These are phyloP conservation scores for Trichoderma sp. DNA, from an alignment of 2,329 filamentous ascomycete genomes.

Conservation along the genomic window DNA sequence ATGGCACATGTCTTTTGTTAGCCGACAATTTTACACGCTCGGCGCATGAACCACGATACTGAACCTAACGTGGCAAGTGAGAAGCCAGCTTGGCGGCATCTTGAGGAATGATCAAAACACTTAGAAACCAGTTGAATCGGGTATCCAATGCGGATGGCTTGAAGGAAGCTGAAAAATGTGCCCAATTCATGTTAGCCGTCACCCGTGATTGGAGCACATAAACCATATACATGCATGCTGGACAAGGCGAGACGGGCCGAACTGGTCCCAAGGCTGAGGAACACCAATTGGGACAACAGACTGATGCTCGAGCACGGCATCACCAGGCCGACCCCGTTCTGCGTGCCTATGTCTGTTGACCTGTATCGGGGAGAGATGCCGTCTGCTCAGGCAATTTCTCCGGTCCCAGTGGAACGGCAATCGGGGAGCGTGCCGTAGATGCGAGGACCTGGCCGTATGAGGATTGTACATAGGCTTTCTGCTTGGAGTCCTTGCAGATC, in stretches of 20 bases:
- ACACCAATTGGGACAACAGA: background rate
- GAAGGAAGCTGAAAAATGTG: background rate
- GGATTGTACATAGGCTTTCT: background rate
- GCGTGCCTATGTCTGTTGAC: slow-evolving; percentile 1
- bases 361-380: slow-evolving; percentile 5
- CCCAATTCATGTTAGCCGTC: background rate
- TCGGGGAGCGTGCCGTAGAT: background rate
- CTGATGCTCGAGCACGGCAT: slow-evolving; percentile 3
- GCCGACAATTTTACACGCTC: background rate
- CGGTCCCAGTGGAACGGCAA: background rate
- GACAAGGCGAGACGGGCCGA: slow-evolving; percentile 22
- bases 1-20: background rate
- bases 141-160: background rate
- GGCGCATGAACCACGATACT: background rate
- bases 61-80: background rate
- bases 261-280: slow-evolving; percentile 24
- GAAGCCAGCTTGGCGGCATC: background rate
- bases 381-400: slow-evolving; percentile 9
- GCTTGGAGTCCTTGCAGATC: background rate
- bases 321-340: background rate
- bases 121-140: background rate
- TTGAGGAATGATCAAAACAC: background rate
- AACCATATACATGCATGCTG: slow-evolving; percentile 3
- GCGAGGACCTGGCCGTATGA: background rate
- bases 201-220: background rate